Base-by-base conservation (phyloP, 805 yeast genomes). In the Starmerella davenportii region DNA sequence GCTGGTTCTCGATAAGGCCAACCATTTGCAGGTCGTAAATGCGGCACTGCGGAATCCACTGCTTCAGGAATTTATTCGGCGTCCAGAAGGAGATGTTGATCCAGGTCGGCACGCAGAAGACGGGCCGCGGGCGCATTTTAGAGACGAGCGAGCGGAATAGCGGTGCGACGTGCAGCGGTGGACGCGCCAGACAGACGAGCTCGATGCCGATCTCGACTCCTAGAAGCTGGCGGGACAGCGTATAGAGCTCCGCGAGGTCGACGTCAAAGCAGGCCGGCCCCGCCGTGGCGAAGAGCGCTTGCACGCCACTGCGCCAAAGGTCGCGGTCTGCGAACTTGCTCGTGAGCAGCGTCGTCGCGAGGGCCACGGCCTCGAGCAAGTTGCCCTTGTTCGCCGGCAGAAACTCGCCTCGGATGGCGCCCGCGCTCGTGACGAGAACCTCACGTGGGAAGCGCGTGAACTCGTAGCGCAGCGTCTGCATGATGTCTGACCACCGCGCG, bases 1-100 rank as follows among this genome's bases (percentile, higher is more conserved):
- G 63, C 51, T 90, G 95, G 49, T 80, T 81, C 51, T 87, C 96
- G 76, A 87, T 82, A 5, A 90, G 70, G 0, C 96, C 96, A 92
- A 87, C 87, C 95, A 90, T 90, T 55, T 90, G 96, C 16, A 90
- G 59, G 51, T 87, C 96, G 56, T 90, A 87, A 37, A 90, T 85
- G 50, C 81, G 82, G 57, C 95, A 84, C 27, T 90, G 64, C 0
- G 98, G 95, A n/a, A 77, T 69, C 95, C 96, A 87, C 47, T 58
- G 56, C 53, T 62, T 40, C 49, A 52, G 29, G 58, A 53, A 47
- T 36, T 62, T 60, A 21, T 64, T 62, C 2, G 66, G 55, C 36
- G 77, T 80, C 79, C 93, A 90, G 52, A 79, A 90, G 0, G 94
- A 84, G 13, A 85, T 77, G 54, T 92, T 95, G 50, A 90, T 70